phyloP scores from a whole-genome alignment of 169 alveolate genomes.

The Plasmodium fragile region DNA sequence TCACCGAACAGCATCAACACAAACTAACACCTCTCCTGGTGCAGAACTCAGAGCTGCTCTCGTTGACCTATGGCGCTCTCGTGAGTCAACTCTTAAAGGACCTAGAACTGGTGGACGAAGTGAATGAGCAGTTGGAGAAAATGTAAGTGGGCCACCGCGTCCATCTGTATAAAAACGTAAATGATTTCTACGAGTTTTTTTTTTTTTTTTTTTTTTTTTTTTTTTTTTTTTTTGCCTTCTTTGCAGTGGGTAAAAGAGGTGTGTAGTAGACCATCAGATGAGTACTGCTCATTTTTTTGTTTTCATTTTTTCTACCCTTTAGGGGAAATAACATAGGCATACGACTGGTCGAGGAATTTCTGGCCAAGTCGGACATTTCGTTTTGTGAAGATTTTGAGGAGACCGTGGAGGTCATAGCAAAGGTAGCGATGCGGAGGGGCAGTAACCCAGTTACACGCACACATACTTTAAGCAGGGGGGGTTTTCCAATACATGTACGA shows the following conservation, averaged over 20 bases:
- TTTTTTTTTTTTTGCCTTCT: too few species aligned
- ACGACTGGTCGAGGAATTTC: slow-evolving; percentile 82
- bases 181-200: neutral
- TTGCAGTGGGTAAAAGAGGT: neutral
- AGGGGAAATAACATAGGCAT: slow-evolving; percentile 86
- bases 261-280: neutral
- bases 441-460: neutral
- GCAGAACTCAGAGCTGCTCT: slow-evolving; percentile 91
- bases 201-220: too few species aligned
- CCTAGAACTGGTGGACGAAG: slow-evolving; percentile 92
- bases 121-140: slow-evolving; percentile 88
- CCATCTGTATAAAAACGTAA: neutral
- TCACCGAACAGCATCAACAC: neutral
- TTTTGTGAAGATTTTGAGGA: slow-evolving; percentile 83
- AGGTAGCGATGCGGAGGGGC: slow-evolving; percentile 58
- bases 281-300: neutral
- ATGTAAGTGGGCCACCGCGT: slow-evolving; percentile 71
- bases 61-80: slow-evolving; percentile 92
- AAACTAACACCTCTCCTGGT: neutral
- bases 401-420: slow-evolving; percentile 87
- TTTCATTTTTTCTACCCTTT: neutral
- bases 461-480: neutral
- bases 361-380: slow-evolving; percentile 84
- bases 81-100: slow-evolving; percentile 93
- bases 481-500: neutral